phyloP scores from a whole-genome alignment of 148 eudicot species.

The Chenopodium suecicum region DNA sequence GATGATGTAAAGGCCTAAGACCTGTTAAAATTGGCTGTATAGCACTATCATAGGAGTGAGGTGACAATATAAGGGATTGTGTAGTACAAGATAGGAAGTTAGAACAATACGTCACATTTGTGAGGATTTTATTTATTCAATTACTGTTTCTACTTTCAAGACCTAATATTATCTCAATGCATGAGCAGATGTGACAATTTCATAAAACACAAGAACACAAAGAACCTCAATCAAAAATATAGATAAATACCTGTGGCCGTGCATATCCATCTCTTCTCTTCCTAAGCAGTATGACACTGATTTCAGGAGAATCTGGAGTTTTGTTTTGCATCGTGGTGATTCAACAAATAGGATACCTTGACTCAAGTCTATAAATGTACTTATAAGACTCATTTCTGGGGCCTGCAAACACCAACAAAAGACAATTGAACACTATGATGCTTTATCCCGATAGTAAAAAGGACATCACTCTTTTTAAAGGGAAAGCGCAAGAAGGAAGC shows the following conservation, averaged over 20 bases:
- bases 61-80: not conserved
- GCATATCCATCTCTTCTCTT: slow-evolving; percentile 54
- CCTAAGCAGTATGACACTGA: slow-evolving; percentile 30
- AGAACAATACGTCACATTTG: too few species aligned
- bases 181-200: not conserved
- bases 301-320: slow-evolving; percentile 61
- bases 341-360: slow-evolving; percentile 59
- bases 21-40: not conserved
- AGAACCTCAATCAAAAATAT: not conserved
- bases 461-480: not conserved
- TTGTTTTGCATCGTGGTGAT: slow-evolving; percentile 74
- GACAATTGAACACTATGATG: slow-evolving; percentile 6
- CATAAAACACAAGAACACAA: not conserved
- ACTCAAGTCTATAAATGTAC: slow-evolving; percentile 63
- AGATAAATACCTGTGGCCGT: slow-evolving; percentile 57
- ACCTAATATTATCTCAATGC: not conserved
- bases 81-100: not conserved
- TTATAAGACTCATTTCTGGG: slow-evolving; percentile 77
- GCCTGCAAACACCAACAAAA: slow-evolving; percentile 41
- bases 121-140: too few species aligned
- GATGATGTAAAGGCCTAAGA: not conserved
- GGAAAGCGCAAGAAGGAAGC: not conserved
- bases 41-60: not conserved
- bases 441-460: not conserved
- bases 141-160: not conserved